Conservation (phyloP, 805 yeast genomes). For the Candida saitoana region DNA sequence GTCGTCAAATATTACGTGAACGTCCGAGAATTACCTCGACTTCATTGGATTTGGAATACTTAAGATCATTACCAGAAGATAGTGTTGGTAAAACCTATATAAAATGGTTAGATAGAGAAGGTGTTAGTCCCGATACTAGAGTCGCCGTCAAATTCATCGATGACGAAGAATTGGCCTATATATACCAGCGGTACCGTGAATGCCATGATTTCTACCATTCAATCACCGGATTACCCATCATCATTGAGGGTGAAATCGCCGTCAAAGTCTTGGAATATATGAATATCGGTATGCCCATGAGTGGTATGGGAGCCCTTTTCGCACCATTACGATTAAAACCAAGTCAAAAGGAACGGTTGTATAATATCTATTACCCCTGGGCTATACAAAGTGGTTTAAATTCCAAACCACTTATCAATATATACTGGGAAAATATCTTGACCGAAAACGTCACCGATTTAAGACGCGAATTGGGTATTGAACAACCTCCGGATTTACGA, state of each 20-base stretch:
- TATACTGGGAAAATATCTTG: constrained; percentile 86
- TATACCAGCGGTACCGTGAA: constrained; percentile 91
- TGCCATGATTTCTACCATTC: constrained; percentile 97
- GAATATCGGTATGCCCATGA: constrained; percentile 92
- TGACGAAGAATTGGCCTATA: constrained; percentile 85
- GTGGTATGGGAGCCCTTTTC: constrained; percentile 85
- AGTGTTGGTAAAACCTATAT: constrained; percentile 79
- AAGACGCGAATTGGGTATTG: constrained; percentile 67
- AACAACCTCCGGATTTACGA: constrained; percentile 72
- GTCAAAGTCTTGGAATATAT: constrained; percentile 89
- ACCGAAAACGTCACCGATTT: constrained; percentile 70
- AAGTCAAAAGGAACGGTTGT: constrained; percentile 59
- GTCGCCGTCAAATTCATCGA: constrained; percentile 83
- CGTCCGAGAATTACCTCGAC: constrained; percentile 79
- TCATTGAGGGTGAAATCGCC: constrained; percentile 94
- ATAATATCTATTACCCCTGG: constrained; percentile 81
- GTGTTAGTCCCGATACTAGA: constrained; percentile 91
- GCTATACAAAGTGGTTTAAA: constrained; percentile 69
- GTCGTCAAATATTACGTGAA: constrained; percentile 73
- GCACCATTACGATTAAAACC: constrained; percentile 76
- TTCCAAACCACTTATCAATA: constrained; percentile 75
- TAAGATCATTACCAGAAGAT: constrained; percentile 58
- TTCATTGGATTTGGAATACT: constrained; percentile 57
- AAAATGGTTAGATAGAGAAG: constrained; percentile 78
- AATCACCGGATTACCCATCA: constrained; percentile 81